Evolutionary conservation across 2,329 filamentous ascomycete species (phyloP), one percentile per base, ranked within the genome.

Genomic region (Iodosphaeria phyllophila): DNA sequence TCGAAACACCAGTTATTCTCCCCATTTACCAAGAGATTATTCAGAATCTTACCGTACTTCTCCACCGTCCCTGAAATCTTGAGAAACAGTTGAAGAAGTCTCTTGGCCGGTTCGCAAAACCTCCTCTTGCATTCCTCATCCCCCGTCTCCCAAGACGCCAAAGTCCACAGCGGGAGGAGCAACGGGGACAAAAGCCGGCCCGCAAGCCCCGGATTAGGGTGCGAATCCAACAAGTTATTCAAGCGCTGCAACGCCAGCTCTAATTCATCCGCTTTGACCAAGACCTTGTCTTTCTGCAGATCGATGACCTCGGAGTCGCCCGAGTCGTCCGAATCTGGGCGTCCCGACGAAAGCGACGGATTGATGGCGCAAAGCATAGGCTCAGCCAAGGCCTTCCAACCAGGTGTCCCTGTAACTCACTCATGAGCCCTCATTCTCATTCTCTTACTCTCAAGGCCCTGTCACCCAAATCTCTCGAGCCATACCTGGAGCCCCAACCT

Each of bases 151-250:
- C 66, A 68, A 5, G 61, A 63, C 1, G 63, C 51, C 10, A 79
- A 40, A 2, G 59, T 52, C 74, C 74, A 80, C 0, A 80, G 47
- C 2, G 72, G 61, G 4, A 69, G 44, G 3, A 75, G 35, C 3
- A 77, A 39, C 1, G 65, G 65, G 3, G 53, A 50, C 3, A 78
- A 44, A 1, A 80, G 49, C 25, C 74, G 55, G 32, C 60, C 69
- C 22, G 69, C 63, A 7, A 79, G 46, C 0, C 70, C 70, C 0
- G 72, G 66, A 28, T 76, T 73, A 0, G 72, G 71, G 37, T 74
- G 74, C 0, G 70, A 73, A 12, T 63, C 51, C 2, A 71, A 41
- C 2, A 80, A 46, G 1, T 58, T 52, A 18, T 53, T 55, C 1
- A 80, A 43, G 10, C 72, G 57, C 16, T 48, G 52, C 3, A 80